Percentiles rank a stretch among this genome's conserved stretches.
Evolutionary conservation across 2,329 filamentous ascomycete species (phyloP).

Genomic region (Aspergillus pseudotamarii): DNA sequence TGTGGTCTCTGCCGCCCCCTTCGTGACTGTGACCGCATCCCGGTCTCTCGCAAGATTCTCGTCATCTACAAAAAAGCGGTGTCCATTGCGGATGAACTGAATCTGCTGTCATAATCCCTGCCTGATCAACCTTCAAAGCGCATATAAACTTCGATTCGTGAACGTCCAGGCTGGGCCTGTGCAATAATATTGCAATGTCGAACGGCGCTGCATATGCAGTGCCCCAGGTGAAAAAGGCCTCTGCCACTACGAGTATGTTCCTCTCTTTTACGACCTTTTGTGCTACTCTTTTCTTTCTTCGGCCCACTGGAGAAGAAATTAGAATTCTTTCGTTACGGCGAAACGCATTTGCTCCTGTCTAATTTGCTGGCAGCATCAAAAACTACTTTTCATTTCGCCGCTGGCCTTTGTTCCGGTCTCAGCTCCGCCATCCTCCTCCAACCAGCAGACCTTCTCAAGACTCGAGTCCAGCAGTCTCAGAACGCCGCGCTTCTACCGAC

Average conservation of each 20-base stretch:
- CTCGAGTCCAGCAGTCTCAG: constrained; percentile 86
- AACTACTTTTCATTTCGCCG: constrained; percentile 77
- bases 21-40: constrained; percentile 13
- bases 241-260: constrained; percentile 30
- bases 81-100: constrained; percentile 7
- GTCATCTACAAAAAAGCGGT: not conserved
- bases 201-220: constrained; percentile 33
- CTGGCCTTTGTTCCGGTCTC: constrained; percentile 84
- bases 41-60: constrained; percentile 10
- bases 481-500: constrained; percentile 69
- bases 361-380: constrained; percentile 37
- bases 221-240: constrained; percentile 34
- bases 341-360: not conserved
- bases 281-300: not conserved
- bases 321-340: not conserved
- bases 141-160: not conserved
- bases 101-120: not conserved
- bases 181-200: constrained; percentile 28
- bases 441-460: constrained; percentile 94
- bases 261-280: not conserved
- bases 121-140: not conserved
- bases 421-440: constrained; percentile 88
- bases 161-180: constrained; percentile 11
- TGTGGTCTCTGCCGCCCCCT: constrained; percentile 5
- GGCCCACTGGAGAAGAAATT: not conserved